Evolutionary conservation across 495 filamentous ascomycete genomes (phyloP).

Genomic region (Niebla homalea): DNA sequence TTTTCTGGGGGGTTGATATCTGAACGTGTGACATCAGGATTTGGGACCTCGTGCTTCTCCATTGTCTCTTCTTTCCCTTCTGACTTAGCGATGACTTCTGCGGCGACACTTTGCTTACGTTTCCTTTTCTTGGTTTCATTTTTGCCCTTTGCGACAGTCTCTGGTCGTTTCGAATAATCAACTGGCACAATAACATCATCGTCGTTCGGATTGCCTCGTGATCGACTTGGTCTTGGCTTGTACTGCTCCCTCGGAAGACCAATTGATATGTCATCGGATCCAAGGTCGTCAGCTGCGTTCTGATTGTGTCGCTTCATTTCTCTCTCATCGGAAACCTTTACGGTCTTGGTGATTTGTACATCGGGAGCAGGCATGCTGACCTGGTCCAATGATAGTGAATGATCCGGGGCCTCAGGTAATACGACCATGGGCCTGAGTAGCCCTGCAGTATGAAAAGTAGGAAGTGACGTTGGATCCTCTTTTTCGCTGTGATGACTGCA

Average conservation of each 20-base stretch:
- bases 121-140: slow-evolving; percentile 9
- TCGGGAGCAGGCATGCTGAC: not conserved
- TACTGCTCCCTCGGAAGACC: slow-evolving; percentile 19
- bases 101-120: slow-evolving; percentile 5
- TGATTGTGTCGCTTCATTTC: not conserved
- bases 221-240: slow-evolving; percentile 19
- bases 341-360: not conserved
- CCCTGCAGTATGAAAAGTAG: no score
- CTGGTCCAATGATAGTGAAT: slow-evolving; percentile 1
- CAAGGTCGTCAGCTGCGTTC: slow-evolving; percentile 5
- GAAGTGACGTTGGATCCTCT: no score
- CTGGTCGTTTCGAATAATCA: slow-evolving; percentile 20
- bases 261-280: slow-evolving; percentile 11
- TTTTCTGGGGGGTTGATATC: not conserved
- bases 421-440: not conserved
- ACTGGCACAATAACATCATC: slow-evolving; percentile 9
- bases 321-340: not conserved
- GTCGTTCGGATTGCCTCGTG: slow-evolving; percentile 1
- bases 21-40: not conserved
- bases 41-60: slow-evolving; percentile 1
- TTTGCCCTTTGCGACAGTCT: slow-evolving; percentile 11
- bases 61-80: slow-evolving; percentile 8
- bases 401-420: not conserved
- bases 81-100: slow-evolving; percentile 7
- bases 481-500: no score